Percentiles rank a stretch among this genome's conserved stretches.
Conservation (phyloP, 2,329 filamentous ascomycete genomes). For the Diaporthe ilicicola region DNA sequence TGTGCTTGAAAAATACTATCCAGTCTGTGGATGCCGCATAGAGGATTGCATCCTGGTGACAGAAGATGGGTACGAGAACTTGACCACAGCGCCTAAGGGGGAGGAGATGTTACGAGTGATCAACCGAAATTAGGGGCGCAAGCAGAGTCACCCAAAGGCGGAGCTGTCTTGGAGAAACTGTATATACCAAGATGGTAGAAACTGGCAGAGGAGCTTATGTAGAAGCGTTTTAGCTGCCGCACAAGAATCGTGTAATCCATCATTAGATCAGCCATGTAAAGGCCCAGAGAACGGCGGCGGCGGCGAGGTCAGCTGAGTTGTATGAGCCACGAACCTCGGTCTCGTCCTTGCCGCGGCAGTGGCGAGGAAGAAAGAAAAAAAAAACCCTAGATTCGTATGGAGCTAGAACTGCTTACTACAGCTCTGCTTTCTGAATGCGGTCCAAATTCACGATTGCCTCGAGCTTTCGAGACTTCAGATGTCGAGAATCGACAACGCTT, state of each 20-base stretch:
- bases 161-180: neutral
- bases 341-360: neutral
- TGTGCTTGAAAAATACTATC: slow-evolving; percentile 74
- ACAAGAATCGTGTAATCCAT: neutral
- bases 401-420: neutral
- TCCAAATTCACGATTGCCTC: neutral
- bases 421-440: neutral
- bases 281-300: too few relatives aligned
- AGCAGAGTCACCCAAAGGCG: neutral
- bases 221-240: neutral
- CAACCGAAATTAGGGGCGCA: slow-evolving; percentile 44
- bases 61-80: slow-evolving; percentile 79
- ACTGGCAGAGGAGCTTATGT: neutral
- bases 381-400: neutral
- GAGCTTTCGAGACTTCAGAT: neutral
- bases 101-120: slow-evolving; percentile 73
- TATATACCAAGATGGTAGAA: neutral
- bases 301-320: neutral
- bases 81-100: slow-evolving; percentile 82
- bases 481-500: neutral
- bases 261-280: neutral
- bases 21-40: slow-evolving; percentile 88
- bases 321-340: neutral
- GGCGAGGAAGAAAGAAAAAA: too few relatives aligned
- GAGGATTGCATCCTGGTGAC: slow-evolving; percentile 91